A percentile compares a stretch with the other conserved stretches of the same genome.
These are phyloP conservation scores for Tricladium varicosporioides DNA, from an alignment of 2,329 filamentous ascomycete species.

Conservation along the genomic window DNA sequence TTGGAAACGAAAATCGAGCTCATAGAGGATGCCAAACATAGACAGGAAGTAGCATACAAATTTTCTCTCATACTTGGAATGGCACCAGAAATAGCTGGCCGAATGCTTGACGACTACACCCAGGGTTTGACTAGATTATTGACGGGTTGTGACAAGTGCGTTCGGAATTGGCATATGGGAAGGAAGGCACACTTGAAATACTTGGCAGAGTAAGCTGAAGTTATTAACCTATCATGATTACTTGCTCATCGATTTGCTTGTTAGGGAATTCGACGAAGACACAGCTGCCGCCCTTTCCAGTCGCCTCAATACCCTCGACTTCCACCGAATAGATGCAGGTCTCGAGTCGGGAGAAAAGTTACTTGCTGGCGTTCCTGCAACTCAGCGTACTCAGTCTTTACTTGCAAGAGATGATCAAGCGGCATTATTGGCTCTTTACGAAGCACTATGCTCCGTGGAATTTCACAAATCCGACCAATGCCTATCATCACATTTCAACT, in stretches of 20 bases:
- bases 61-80: slow-evolving; percentile 70
- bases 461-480: slow-evolving; percentile 56
- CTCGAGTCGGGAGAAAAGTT: slow-evolving; percentile 54
- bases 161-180: slow-evolving; percentile 70
- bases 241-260: slow-evolving; percentile 13
- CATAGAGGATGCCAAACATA: slow-evolving; percentile 52
- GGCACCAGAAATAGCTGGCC: slow-evolving; percentile 54
- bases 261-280: slow-evolving; percentile 43
- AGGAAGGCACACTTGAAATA: slow-evolving; percentile 62
- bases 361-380: slow-evolving; percentile 38
- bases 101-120: slow-evolving; percentile 59
- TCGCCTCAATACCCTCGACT: slow-evolving; percentile 58
- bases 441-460: slow-evolving; percentile 79
- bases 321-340: slow-evolving; percentile 59
- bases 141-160: slow-evolving; percentile 66
- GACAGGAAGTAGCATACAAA: slow-evolving; percentile 62
- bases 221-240: background rate
- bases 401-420: slow-evolving; percentile 44
- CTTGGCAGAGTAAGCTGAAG: slow-evolving; percentile 53
- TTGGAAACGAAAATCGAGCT: slow-evolving; percentile 49
- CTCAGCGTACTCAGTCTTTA: slow-evolving; percentile 26
- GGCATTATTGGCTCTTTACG: slow-evolving; percentile 79
- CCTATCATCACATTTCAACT: slow-evolving; percentile 59
- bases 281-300: slow-evolving; percentile 51
- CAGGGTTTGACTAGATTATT: slow-evolving; percentile 56